Evolutionary conservation across 371 early-diverging fungal genomes (phyloP).

Genomic region (Phascolomyces articulosus): DNA sequence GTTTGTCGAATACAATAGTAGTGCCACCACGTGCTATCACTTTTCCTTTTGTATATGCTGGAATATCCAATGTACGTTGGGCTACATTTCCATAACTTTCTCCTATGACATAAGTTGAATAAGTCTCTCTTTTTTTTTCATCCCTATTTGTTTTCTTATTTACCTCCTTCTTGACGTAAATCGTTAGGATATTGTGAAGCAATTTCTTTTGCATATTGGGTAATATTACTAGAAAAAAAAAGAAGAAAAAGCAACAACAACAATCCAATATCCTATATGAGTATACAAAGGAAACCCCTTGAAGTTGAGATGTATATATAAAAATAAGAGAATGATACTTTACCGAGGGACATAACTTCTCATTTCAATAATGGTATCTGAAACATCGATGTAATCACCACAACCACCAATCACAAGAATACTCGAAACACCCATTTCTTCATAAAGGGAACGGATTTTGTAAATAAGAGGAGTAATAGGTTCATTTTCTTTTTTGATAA

Average conservation of each 20-base stretch:
- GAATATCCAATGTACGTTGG: background rate
- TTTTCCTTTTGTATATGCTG: background rate
- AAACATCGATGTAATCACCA: constrained; percentile 59
- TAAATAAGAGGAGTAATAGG: constrained; percentile 61
- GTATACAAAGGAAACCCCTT: background rate
- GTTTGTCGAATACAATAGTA: background rate
- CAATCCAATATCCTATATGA: no score
- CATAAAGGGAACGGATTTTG: constrained; percentile 40
- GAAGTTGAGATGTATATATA: background rate
- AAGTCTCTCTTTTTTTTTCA: background rate
- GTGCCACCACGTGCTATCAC: background rate
- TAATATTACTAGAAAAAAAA: constrained; percentile 32
- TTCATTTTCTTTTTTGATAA: constrained; percentile 44
- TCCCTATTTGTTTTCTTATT: background rate
- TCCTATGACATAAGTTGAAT: background rate
- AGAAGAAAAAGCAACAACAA: no score
- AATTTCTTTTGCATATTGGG: constrained; percentile 37
- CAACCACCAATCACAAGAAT: constrained; percentile 60
- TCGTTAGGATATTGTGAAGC: constrained; percentile 29
- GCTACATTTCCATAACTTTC: background rate
- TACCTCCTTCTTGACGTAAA: constrained; percentile 19
- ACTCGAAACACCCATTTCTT: constrained; percentile 33
- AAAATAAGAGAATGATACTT: background rate
- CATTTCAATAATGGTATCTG: constrained; percentile 54
- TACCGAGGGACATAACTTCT: constrained; percentile 30